Conservation (phyloP, 805 yeast species). For the Phaffomyces antillensis region DNA sequence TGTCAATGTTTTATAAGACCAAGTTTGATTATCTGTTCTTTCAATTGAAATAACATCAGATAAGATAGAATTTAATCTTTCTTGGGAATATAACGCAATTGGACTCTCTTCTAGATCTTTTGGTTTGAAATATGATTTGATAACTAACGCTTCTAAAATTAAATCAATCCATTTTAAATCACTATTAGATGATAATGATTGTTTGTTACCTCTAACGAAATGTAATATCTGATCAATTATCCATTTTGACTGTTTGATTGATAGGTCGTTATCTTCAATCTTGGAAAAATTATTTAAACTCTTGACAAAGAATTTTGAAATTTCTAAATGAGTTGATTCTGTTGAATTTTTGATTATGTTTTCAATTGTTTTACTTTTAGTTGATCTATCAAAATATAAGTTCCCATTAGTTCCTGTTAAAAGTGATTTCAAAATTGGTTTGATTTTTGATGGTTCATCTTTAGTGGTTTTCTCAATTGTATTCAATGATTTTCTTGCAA, state of each 20-base stretch:
- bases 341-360: conserved; percentile 4
- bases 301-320: conserved; percentile 14
- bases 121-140: conserved; percentile 26
- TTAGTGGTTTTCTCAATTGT: conserved; percentile 34
- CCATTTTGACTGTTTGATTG: conserved; percentile 35
- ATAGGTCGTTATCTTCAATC: conserved; percentile 6
- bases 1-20: conserved; percentile 53
- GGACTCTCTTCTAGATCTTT: conserved; percentile 11
- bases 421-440: conserved; percentile 28
- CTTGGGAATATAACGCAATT: conserved; percentile 42
- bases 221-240: conserved; percentile 50
- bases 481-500: conserved; percentile 48
- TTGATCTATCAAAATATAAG: conserved; percentile 66
- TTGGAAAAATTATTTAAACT: conserved; percentile 11
- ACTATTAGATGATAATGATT: conserved; percentile 15
- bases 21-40: conserved; percentile 40
- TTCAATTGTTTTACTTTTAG: conserved; percentile 64
- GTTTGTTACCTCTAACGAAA: conserved; percentile 41
- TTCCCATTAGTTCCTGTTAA: conserved; percentile 43
- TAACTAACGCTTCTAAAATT: conserved; percentile 25
- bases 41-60: conserved; percentile 44
- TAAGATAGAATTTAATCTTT: conserved; percentile 62
- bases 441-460: conserved; percentile 29
- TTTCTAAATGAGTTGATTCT: conserved; percentile 8
- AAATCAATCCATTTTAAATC: conserved; percentile 24